These are phyloP conservation scores for Apostasia ramifera DNA, from an alignment of 106 monocot genomes.

Conservation along the genomic window DNA sequence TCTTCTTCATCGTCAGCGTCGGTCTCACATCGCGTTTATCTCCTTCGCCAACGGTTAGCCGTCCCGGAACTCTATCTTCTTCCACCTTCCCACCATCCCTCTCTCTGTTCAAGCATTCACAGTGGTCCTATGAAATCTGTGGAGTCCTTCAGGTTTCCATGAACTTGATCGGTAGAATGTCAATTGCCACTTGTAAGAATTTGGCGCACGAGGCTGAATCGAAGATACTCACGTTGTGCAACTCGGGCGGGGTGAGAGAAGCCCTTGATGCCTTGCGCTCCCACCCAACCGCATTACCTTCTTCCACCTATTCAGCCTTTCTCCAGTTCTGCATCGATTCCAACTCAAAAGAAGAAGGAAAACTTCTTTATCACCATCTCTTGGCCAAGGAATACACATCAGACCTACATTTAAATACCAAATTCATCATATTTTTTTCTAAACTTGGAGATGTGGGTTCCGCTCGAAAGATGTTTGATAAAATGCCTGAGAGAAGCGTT, in stretches of 20 bases:
- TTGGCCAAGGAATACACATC: constrained; percentile 4
- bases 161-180: constrained; percentile 1
- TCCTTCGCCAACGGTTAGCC: too few species aligned
- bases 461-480: constrained; percentile 60
- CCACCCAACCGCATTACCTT: background rate
- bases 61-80: too few species aligned
- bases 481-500: constrained; percentile 50
- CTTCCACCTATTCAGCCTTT: constrained; percentile 19
- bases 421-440: constrained; percentile 51
- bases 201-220: background rate
- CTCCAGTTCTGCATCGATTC: constrained; percentile 48
- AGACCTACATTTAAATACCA: constrained; percentile 40
- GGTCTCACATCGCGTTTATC: too few species aligned
- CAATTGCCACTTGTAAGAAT: background rate
- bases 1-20: too few species aligned
- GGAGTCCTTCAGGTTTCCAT: background rate
- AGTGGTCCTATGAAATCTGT: too few species aligned
- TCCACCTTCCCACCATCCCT: too few species aligned
- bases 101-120: too few species aligned
- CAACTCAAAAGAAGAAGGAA: constrained; percentile 22
- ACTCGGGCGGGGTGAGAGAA: constrained; percentile 22
- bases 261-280: constrained; percentile 21
- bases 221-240: constrained; percentile 11
- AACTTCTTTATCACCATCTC: constrained; percentile 26
- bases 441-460: constrained; percentile 31